Base-by-base conservation (phyloP, 768 basidiomycete genomes). In the Roridomyces roridus region DNA sequence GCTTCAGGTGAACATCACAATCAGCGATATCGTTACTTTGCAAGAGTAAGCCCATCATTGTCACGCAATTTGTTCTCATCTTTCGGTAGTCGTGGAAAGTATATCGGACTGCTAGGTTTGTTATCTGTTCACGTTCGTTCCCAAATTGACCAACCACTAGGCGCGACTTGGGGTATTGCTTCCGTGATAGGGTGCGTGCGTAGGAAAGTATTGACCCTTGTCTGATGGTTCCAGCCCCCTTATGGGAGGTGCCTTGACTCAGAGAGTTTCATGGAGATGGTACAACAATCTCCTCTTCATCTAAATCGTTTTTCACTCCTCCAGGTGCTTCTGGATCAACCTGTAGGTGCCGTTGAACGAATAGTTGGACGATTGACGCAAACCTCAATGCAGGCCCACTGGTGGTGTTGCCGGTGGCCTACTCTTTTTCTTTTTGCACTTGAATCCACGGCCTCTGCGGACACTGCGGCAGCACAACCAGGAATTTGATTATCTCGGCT, bases 241-340 rank as follows among this genome's bases (percentile, higher is more conserved):
- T 12, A 71, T 95, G 14, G 93, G 93, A 54, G 93, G 92, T 55
- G 89, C 72, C 12, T 83, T 93, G 55, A 84, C 90, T 0, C 85
- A 92, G 65, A 86, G 89, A 66, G 85, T 86, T 17, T 78, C 85
- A 1, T 94, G 92, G 92, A 73, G 92, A 74, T 93, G 92, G 92
- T 85, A 60, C 37, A 76, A 52, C 36, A 12, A 26, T 58, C 36
- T 51, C 57, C 37, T 46, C 23, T 21, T n/a, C 36, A 11, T 46
- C 20, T 31, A 12, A 55, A 59, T 18, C 31, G 45, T 29, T 14
- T 36, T 29, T n/a, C 35, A 21, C 28, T 55, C 21, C 12, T 36
- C 42, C 21, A 85, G 84, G 85, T 89, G 88, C 67, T 91, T 91
- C 71, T 89, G 84, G 67, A 86, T 91, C 62, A 91, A 90, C 63